Percentiles rank a stretch among this genome's conserved stretches.
Conservation (phyloP, 805 yeast genomes). For the Wickerhamomyces silvicola region DNA sequence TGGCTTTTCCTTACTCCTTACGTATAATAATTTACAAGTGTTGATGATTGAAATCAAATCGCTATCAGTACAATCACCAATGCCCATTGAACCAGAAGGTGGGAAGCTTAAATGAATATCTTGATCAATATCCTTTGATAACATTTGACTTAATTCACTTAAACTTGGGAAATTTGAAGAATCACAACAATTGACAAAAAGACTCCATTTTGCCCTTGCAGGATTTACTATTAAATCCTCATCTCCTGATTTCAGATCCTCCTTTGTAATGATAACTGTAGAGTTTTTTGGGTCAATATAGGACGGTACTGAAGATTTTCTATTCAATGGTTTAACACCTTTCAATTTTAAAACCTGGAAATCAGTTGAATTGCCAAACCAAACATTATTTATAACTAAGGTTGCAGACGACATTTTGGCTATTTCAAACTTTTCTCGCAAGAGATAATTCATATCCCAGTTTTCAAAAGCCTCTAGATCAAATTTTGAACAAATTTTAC, state of each 20-base stretch:
- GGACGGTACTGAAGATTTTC: conserved; percentile 23
- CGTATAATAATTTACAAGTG: conserved; percentile 60
- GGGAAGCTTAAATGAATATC: conserved; percentile 55
- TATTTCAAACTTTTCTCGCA: conserved; percentile 78
- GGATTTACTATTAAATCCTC: conserved; percentile 33
- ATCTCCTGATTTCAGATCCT: conserved; percentile 21
- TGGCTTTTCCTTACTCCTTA: conserved; percentile 26
- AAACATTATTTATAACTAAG: conserved; percentile 45
- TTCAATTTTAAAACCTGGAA: conserved; percentile 34
- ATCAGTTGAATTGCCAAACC: conserved; percentile 83
- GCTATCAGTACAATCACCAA: conserved; percentile 61
- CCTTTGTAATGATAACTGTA: conserved; percentile 33
- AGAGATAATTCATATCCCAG: conserved; percentile 65
- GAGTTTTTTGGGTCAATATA: conserved; percentile 49
- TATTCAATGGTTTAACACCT: conserved; percentile 8
- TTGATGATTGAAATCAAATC: conserved; percentile 61
- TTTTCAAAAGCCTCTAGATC: conserved; percentile 41
- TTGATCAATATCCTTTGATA: conserved; percentile 10
- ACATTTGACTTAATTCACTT: conserved; percentile 26
- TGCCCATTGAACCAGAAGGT: conserved; percentile 74
- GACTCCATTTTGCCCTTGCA: conserved; percentile 49
- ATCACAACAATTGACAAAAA: conserved; percentile 54
- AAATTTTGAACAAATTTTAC: conserved; percentile 24
- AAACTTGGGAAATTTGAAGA: conserved; percentile 49
- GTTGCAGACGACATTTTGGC: conserved; percentile 80